These are phyloP conservation scores for Cyberlindnera euphorbiiphila DNA, from an alignment of 805 yeast species.

Conservation along the genomic window DNA sequence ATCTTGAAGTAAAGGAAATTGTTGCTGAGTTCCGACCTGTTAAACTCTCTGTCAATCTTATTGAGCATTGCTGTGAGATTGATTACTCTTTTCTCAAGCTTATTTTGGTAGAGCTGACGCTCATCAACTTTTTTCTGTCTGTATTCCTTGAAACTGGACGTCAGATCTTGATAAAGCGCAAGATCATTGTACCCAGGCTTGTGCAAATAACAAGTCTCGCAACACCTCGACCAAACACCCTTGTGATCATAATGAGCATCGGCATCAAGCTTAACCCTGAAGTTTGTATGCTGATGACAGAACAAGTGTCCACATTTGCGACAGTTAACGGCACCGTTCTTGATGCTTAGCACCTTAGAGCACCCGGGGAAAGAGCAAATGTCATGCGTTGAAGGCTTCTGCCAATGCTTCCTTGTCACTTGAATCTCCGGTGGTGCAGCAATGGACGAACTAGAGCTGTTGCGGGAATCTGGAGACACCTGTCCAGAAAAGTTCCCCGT, in stretches of 20 bases:
- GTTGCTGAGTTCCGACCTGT: constrained; percentile 18
- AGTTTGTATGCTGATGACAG: constrained; percentile 62
- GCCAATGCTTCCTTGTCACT: constrained; percentile 56
- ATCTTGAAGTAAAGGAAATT: constrained; percentile 27
- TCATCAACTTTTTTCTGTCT: constrained; percentile 46
- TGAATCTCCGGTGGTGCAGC: constrained; percentile 26
- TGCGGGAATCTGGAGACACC: constrained; percentile 17
- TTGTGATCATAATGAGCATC: constrained; percentile 43
- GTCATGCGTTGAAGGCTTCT: constrained; percentile 41
- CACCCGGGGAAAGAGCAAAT: constrained; percentile 42
- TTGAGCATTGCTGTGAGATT: constrained; percentile 36
- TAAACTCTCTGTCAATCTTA: constrained; percentile 25
- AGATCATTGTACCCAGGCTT: constrained; percentile 51
- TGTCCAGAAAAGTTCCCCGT: constrained; percentile 20
- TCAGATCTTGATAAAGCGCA: constrained; percentile 45
- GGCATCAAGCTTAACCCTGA: constrained; percentile 46
- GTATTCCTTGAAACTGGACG: constrained; percentile 35
- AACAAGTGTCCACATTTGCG: constrained; percentile 70
- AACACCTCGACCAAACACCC: constrained; percentile 72
- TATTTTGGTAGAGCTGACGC: constrained; percentile 48
- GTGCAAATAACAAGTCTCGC: constrained; percentile 52
- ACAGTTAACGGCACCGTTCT: constrained; percentile 64
- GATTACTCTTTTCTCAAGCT: constrained; percentile 57
- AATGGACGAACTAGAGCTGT: constrained; percentile 7
- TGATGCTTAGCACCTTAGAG: constrained; percentile 39